These are phyloP conservation scores for Rhizopogon vesiculosus DNA, from an alignment of 768 basidiomycete genomes.

Conservation along the genomic window DNA sequence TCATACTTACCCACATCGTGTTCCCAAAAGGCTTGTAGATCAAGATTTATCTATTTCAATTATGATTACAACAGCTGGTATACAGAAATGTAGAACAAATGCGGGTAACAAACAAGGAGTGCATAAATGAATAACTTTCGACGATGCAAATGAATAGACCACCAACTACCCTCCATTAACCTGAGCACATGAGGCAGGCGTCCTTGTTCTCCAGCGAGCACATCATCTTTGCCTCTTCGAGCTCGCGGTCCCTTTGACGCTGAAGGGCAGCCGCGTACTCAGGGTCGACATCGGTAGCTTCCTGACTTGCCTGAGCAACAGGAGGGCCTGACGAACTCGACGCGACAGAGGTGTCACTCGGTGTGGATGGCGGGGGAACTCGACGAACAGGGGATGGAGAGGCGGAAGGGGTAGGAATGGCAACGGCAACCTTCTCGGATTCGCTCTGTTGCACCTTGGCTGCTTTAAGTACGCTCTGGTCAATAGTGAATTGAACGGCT, in stretches of 20 bases:
- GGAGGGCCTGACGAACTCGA: constrained; percentile 11
- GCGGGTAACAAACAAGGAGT: not conserved
- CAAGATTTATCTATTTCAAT: constrained; percentile 2
- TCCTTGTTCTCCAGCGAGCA: constrained; percentile 95
- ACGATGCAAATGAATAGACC: not conserved
- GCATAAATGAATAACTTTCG: constrained; percentile 3
- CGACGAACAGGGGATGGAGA: constrained; percentile 20
- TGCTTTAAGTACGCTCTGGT: constrained; percentile 69
- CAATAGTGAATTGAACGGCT: constrained; percentile 97
- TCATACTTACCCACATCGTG: not conserved
- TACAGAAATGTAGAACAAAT: not conserved
- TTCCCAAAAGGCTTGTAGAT: not conserved
- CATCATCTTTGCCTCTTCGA: constrained; percentile 74
- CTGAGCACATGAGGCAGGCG: constrained; percentile 90
- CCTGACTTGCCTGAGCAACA: constrained; percentile 15
- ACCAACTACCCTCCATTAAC: constrained; percentile 32
- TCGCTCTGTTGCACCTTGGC: constrained; percentile 25
- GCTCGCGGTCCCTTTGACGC: constrained; percentile 65
- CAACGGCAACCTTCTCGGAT: constrained; percentile 13
- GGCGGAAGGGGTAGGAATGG: constrained; percentile 20
- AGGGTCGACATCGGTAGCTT: constrained; percentile 42
- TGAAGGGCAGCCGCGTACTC: constrained; percentile 79
- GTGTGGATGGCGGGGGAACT: constrained; percentile 28
- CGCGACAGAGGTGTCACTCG: constrained; percentile 5
- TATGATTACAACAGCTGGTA: constrained; percentile 16